Evolutionary conservation across 345 rosid genomes (phyloP).

Genomic region (Eutrema heterophyllum): DNA sequence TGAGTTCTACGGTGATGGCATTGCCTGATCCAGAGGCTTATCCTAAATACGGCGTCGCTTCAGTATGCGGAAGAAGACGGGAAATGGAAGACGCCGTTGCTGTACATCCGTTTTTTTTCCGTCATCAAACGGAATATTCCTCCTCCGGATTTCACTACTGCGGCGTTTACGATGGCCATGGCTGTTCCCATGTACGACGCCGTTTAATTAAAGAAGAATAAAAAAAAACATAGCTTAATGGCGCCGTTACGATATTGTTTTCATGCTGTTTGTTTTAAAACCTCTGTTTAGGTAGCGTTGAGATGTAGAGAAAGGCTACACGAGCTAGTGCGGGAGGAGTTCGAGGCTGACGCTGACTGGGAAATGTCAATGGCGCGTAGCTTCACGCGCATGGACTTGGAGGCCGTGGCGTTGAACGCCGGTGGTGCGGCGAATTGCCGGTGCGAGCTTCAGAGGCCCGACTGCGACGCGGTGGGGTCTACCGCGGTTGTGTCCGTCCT

Average conservation of each 20-base stretch:
- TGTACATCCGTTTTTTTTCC: slow-evolving; percentile 42
- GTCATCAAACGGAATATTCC: slow-evolving; percentile 8
- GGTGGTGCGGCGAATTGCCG: slow-evolving; percentile 36
- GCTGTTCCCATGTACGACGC: slow-evolving; percentile 64
- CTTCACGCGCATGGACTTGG: slow-evolving; percentile 66
- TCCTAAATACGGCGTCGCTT: slow-evolving; percentile 64
- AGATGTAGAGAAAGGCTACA: slow-evolving; percentile 66
- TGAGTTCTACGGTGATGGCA: slow-evolving; percentile 22
- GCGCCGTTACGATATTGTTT: neutral
- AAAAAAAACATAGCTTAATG: neutral
- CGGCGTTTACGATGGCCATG: slow-evolving; percentile 76
- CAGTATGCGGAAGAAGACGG: slow-evolving; percentile 76
- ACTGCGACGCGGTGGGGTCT: slow-evolving; percentile 81
- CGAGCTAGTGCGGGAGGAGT: slow-evolving; percentile 55
- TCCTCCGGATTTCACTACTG: slow-evolving; percentile 44
- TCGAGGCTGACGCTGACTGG: slow-evolving; percentile 43
- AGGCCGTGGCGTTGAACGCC: slow-evolving; percentile 30
- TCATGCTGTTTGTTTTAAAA: neutral
- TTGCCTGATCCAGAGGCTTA: slow-evolving; percentile 23
- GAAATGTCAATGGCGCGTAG: slow-evolving; percentile 51
- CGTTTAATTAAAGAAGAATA: neutral
- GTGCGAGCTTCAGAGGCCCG: slow-evolving; percentile 67
- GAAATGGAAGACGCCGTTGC: slow-evolving; percentile 92
- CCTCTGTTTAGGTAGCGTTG: slow-evolving; percentile 45
- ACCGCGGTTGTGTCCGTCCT: slow-evolving; percentile 81